Base-by-base conservation (phyloP, 306 rosid species). In the Pyrus betulifolia region DNA sequence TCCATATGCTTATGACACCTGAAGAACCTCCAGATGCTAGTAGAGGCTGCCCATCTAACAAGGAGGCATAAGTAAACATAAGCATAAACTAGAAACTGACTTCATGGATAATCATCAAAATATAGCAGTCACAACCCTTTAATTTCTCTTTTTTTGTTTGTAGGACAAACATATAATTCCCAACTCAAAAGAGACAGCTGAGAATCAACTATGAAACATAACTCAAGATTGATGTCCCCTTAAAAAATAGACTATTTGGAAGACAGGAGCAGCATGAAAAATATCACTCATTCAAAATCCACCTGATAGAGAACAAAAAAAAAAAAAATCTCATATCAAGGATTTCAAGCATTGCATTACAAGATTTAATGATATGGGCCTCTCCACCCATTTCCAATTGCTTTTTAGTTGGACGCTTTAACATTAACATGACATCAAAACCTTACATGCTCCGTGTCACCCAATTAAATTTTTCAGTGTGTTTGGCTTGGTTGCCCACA, bases 21-120 rank as follows among this genome's bases (percentile, higher is more conserved):
- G 98, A 92, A 70, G 98, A 90, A 79, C 97, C 98, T 79, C 98
- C 98, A 23, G 98, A 95, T 59, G 97, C 98, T 38, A 95, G 89
- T 87, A 95, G 92, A 45, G 98, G 98, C 76, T 90, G 95, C 67
- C 96, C 97, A 81, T 95, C 98, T 95, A 79, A 75, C 79, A 71
- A 54, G 74, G 59, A 79, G 55, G 15, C 83, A 70, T 21, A 67
- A 58, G 65, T 42, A 44, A 78, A 71, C 23, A 72, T 22, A 72
- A 82, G 70, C 55, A 79, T 17, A 52, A 70, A 62, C 0, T 19
- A 64, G 60, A 52, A 21, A 79, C n/a, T n/a, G 65, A 76, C 33
- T 22, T 28, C 23, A 38, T 23, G 69, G 15, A 11, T 19, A 13
- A 54, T 68, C 70, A 69, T 74, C 42, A 51, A 14, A 17, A n/a